Evolutionary conservation across 2,329 filamentous ascomycete genomes (phyloP), one percentile per base, ranked within the genome.

Genomic region (Decorospora gaudefroyi): DNA sequence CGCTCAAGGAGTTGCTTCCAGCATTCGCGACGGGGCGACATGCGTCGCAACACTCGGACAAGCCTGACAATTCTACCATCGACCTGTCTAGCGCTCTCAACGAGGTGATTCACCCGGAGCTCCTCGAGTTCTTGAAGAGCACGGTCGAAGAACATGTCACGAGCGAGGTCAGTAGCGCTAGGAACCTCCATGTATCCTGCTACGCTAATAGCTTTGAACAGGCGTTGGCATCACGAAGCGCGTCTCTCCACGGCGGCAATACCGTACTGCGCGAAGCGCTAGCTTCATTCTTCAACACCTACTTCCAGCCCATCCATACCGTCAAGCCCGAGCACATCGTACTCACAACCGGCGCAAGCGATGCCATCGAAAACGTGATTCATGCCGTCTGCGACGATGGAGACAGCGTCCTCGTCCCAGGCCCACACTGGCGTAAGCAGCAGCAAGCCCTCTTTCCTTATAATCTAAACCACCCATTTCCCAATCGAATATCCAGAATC

Each of bases 371-470:
- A 18, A 59, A 42, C 12, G 23, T 64, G 7, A 50, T 67, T 15
- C 52, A 66, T 19, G 47, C 59, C 5, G 48, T 67, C 2, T 67
- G 64, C 36, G 62, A 66, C 18, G 61, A 64, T 30, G 64, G 62
- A 6, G 64, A 67, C 28, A 60, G 58, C 23, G 51, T 67, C 11
- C 51, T 67, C n/a, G 49, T 65, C 4, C 63, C 63, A 5, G 64
- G 64, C 1, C 64, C 64, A 11, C 57, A 56, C 32, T 67, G 64
- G 63, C 46, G 63, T 66, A 53, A 46, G 61, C 30, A 6, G n/a
- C n/a, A n/a, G n/a, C n/a, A n/a, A n/a, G n/a, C n/a, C n/a, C n/a
- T n/a, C n/a, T n/a, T n/a, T n/a, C n/a, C n/a, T n/a, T n/a, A n/a
- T n/a, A n/a, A n/a, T n/a, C n/a, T n/a, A n/a, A n/a, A n/a, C n/a